These are phyloP conservation scores for Moringa oleifera DNA, from an alignment of 345 rosid genomes.

Conservation along the genomic window DNA sequence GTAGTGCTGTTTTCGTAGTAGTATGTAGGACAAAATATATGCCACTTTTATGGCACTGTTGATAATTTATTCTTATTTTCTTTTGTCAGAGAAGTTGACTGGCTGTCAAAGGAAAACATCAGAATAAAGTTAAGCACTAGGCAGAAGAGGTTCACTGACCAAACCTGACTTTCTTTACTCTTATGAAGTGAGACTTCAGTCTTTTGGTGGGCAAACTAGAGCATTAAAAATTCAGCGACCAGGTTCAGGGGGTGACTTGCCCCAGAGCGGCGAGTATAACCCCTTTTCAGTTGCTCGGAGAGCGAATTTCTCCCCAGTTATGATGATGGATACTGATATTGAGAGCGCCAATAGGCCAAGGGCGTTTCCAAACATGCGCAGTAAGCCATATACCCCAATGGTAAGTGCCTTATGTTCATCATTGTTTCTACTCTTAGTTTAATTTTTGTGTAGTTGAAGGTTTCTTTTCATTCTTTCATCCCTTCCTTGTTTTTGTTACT, in stretches of 20 bases:
- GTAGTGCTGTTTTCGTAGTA: too few species aligned
- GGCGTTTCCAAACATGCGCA: constrained; percentile 87
- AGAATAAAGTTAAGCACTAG: neutral
- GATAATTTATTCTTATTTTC: too few species aligned
- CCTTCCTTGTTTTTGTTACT: neutral
- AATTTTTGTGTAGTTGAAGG: neutral
- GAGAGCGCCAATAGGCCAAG: constrained; percentile 79
- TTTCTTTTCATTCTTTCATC: neutral
- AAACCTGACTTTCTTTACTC: neutral
- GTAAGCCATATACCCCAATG: constrained; percentile 67
- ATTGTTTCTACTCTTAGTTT: neutral
- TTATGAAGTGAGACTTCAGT: constrained; percentile 1
- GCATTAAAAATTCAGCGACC: constrained; percentile 30
- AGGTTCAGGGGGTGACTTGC: constrained; percentile 36
- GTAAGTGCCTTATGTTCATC: constrained; percentile 26
- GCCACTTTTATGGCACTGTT: neutral
- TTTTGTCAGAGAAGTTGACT: neutral
- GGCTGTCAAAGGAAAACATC: neutral
- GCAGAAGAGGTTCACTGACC: neutral
- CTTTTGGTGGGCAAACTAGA: constrained; percentile 10
- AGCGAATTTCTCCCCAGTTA: constrained; percentile 47
- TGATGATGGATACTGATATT: constrained; percentile 86
- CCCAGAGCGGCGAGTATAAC: constrained; percentile 25
- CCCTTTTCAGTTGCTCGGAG: constrained; percentile 32
- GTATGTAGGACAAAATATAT: too few species aligned